Conservation (phyloP, 2,329 filamentous ascomycete genomes). For the Sporothrix curviconia region DNA sequence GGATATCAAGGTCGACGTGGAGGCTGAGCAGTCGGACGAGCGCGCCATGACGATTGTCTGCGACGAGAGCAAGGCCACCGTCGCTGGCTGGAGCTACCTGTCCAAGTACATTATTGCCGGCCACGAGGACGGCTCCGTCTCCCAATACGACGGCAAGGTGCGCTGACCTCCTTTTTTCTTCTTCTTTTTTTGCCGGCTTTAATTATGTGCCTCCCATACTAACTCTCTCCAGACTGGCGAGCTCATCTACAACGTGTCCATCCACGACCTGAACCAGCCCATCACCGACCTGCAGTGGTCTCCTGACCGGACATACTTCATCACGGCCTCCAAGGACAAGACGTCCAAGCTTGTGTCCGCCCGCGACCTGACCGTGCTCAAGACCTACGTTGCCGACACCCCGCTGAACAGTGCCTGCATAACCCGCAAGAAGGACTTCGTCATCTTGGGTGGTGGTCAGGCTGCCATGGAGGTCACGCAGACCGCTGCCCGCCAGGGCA, state of each 20-base stretch:
- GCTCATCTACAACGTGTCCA: conserved; percentile 84
- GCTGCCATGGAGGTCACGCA: conserved; percentile 98
- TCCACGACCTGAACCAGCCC: conserved; percentile 78
- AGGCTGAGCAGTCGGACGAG: conserved; percentile 80
- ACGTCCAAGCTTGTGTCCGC: conserved; percentile 85
- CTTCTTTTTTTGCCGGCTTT: no score
- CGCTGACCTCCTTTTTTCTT: conserved; percentile 7
- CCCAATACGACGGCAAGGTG: conserved; percentile 89
- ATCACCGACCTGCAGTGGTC: conserved; percentile 96
- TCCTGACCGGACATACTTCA: conserved; percentile 90
- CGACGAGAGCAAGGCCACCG: conserved; percentile 93
- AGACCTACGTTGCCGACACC: conserved; percentile 87
- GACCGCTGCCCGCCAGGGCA: conserved; percentile 87
- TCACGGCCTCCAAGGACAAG: conserved; percentile 98
- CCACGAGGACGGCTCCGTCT: conserved; percentile 92
- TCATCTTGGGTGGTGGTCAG: conserved; percentile 96
- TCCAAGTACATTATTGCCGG: conserved; percentile 95
- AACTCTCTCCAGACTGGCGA: conserved; percentile 77
- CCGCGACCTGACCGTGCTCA: conserved; percentile 82
- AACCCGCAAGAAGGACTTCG: conserved; percentile 92
- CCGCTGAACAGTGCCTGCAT: conserved; percentile 94
- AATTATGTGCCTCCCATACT: no score
- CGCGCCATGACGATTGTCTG: conserved; percentile 81
- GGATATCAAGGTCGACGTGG: conserved; percentile 76
- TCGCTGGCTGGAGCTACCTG: conserved; percentile 92